These are phyloP conservation scores for Primulina huaijiensis DNA, from an alignment of 257 asterid species.

Conservation along the genomic window DNA sequence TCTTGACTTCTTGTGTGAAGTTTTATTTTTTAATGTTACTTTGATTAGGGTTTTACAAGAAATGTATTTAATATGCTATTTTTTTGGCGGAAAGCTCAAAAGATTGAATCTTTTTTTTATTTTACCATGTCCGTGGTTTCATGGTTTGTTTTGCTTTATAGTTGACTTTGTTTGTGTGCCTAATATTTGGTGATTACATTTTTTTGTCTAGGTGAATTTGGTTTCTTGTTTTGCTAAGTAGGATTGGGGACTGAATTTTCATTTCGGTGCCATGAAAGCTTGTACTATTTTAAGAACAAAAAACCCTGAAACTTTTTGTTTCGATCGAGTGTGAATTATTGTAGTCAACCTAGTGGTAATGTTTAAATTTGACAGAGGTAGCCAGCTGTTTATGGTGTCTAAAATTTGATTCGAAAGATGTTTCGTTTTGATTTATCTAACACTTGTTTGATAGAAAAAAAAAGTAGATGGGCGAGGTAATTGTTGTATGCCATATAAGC, in stretches of 20 bases:
- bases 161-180: constrained; percentile 26
- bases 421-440: neutral
- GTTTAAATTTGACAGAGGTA: neutral
- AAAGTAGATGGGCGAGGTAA: neutral
- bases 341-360: constrained; percentile 4
- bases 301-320: neutral
- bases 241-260: neutral
- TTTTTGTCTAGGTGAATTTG: neutral
- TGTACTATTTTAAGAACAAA: neutral
- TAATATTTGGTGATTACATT: neutral
- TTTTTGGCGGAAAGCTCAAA: constrained; percentile 1
- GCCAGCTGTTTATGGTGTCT: neutral
- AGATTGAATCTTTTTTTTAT: constrained; percentile 4
- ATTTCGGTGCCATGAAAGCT: constrained; percentile 5
- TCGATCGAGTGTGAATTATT: constrained; percentile 9
- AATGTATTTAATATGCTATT: neutral
- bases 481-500: neutral
- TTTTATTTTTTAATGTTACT: neutral
- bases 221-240: constrained; percentile 6
- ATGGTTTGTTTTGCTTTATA: neutral
- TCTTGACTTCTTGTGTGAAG: neutral
- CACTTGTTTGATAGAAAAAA: neutral
- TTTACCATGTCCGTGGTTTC: neutral
- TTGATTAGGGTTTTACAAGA: constrained; percentile 5
- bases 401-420: neutral